Evolutionary conservation across 1,284 basidiomycete species (phyloP), one percentile per base, ranked within the genome.

Genomic region (Rhodotorula sp.): DNA sequence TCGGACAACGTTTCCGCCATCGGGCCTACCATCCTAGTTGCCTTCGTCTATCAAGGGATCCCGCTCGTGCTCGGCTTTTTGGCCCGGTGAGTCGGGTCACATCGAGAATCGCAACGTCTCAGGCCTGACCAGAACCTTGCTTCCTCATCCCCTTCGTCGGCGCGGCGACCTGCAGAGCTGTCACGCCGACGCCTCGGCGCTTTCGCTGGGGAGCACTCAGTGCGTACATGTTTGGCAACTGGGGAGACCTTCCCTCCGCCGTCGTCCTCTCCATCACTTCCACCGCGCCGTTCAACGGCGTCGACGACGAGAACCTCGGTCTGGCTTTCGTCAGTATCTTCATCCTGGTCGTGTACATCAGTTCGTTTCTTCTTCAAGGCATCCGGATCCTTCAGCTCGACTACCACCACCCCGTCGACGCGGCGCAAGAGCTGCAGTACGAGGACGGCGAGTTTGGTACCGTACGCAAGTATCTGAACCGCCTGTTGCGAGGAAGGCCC

Each of bases 131-230:
- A n/a, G n/a, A 13, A 4, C 44, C 15, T 44, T 44, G 15, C 15
- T 17, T 44, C 44, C 44, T 44, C 15, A 44, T 39, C 44, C 44
- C n/a, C n/a, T n/a, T n/a, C n/a, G n/a, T n/a, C n/a, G n/a, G n/a
- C n/a, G n/a, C n/a, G n/a, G n/a, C n/a, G 15, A 19, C 44, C 44
- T 19, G 44, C 44, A 44, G 44, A 61, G 86, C 88, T 76, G 77
- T 91, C 57, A 91, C 90, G 78, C 91, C 89, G 87, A 89, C 92
- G 1, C 91, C 91, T 0, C 86, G 88, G 73, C 86, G 90, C 50
- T 92, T 92, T 78, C 84, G 89, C 59, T 85, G 86, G 72, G 88
- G 87, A 0, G 86, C 92, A 55, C 78, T 90, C 0, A 85, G 86
- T 2, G 88, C 88, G 0, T 90, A 88, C 41, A 85, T 84, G 13